Conservation (phyloP, 352 stramenopile genomes). For the Phytophthora meadii region DNA sequence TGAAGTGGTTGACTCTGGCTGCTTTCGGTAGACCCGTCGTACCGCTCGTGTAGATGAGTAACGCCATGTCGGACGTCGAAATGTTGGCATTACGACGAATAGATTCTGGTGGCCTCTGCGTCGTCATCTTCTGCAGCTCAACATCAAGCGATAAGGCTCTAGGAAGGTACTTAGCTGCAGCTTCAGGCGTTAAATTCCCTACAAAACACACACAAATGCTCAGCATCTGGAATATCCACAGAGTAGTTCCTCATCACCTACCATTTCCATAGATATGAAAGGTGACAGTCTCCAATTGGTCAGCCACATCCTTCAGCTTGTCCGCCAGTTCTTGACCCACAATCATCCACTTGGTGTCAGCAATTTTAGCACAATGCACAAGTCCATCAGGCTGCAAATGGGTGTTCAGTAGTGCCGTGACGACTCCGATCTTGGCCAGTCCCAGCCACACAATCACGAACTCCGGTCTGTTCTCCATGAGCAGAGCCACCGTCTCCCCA, state of each 20-base stretch:
- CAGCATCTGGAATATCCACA: not conserved
- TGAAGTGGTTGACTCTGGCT: slow-evolving; percentile 77
- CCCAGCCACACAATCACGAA: slow-evolving; percentile 87
- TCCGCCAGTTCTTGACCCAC: slow-evolving; percentile 70
- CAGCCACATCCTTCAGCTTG: slow-evolving; percentile 45
- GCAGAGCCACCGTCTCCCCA: slow-evolving; percentile 77
- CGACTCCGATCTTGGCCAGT: slow-evolving; percentile 83
- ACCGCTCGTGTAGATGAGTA: slow-evolving; percentile 90
- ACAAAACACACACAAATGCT: not conserved
- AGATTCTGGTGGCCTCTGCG: slow-evolving; percentile 29
- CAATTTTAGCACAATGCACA: slow-evolving; percentile 80
- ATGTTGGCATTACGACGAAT: slow-evolving; percentile 45
- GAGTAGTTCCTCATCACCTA: slow-evolving; percentile 1
- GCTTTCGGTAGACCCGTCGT: slow-evolving; percentile 87
- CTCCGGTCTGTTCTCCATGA: slow-evolving; percentile 90
- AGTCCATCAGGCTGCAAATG: slow-evolving; percentile 69
- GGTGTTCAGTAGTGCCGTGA: slow-evolving; percentile 89
- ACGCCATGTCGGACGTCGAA: slow-evolving; percentile 61
- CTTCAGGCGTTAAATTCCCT: slow-evolving; percentile 26
- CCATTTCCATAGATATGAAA: slow-evolving; percentile 68
- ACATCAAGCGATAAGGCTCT: slow-evolving; percentile 57
- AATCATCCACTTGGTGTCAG: slow-evolving; percentile 66
- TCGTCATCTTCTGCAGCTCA: slow-evolving; percentile 37
- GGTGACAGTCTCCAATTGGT: slow-evolving; percentile 43
- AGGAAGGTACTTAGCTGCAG: slow-evolving; percentile 24